Base-by-base conservation (phyloP, 495 filamentous ascomycete genomes). In the Podospora sp. region DNA sequence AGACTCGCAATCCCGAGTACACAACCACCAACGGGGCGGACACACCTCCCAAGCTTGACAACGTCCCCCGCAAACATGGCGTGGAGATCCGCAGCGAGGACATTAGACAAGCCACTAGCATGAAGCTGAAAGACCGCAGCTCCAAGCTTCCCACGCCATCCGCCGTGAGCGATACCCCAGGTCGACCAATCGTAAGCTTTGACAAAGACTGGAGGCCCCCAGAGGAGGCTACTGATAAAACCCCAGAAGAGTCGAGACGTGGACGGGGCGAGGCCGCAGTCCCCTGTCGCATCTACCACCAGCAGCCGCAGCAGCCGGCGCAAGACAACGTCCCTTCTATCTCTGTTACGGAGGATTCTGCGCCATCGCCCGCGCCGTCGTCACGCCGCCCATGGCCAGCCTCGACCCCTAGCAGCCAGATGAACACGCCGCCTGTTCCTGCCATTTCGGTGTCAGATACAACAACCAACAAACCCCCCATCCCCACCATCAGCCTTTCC, bases 101-200 rank as follows among this genome's bases (percentile, higher is more conserved):
- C 57, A 93, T 97, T 63, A 85, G 89, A 29, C 85, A 89, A 62
- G 93, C 93, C n/a, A 97, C 93, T n/a, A 93, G 89, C 80, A 95
- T 93, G 85, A 89, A 79, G 75, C 82, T 93, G 65, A 92, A 86
- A 69, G 92, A 97, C 75, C 88, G 93, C 71, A 97, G 93, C 73
- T 79, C 89, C 59, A 94, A 90, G 70, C 79, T 97, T 33, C 93
- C 93, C 5, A 93, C 88, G 72, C 93, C 93, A 70, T 91, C 91
- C 29, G 86, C 91, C 50, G 92, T 97, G 75, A 95, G 91, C 79
- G 88, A 96, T 78, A 89, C 83, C 68, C 87, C 90, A 62, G 91
- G 92, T 62, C 86, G 93, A 72, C 93, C 92, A 60, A 97, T 97
- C 77, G 92, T 97, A 81, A 97, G 93, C 84, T 97, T 97, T 82